These are phyloP conservation scores for Nyctanthes arbortristis DNA, from an alignment of 257 asterid genomes.

Conservation along the genomic window DNA sequence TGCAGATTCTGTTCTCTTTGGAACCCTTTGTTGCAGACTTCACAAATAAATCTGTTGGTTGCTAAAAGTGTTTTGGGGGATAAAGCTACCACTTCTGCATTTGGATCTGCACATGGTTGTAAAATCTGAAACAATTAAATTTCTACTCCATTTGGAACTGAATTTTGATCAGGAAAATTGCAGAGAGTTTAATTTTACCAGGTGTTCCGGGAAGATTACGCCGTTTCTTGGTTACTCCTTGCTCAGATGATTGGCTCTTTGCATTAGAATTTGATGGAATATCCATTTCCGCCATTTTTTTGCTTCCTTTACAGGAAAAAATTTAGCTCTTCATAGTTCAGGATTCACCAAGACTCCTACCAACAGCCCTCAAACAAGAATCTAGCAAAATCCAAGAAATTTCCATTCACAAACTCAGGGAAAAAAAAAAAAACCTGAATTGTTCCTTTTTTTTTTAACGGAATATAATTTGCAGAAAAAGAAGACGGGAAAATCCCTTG, in stretches of 20 bases:
- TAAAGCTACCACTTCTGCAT: slow-evolving; percentile 80
- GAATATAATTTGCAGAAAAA: slow-evolving; percentile 14
- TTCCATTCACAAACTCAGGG: slow-evolving; percentile 14
- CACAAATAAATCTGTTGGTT: slow-evolving; percentile 82
- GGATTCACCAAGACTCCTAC: background rate
- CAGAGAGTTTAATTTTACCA: slow-evolving; percentile 42
- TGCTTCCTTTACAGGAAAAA: background rate
- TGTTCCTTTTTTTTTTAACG: background rate
- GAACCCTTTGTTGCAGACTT: slow-evolving; percentile 89
- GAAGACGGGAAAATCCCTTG: slow-evolving; percentile 3
- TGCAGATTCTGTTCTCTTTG: slow-evolving; percentile 94
- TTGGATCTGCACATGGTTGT: slow-evolving; percentile 96
- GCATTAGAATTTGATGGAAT: slow-evolving; percentile 33
- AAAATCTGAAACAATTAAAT: background rate
- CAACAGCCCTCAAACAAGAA: background rate
- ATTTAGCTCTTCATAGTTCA: slow-evolving; percentile 1
- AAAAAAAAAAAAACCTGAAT: background rate
- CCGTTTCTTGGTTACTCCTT: slow-evolving; percentile 48
- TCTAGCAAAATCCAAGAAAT: background rate
- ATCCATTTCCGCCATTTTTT: slow-evolving; percentile 44
- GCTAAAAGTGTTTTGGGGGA: slow-evolving; percentile 78
- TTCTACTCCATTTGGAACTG: background rate
- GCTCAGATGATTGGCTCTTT: slow-evolving; percentile 30
- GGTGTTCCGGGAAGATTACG: slow-evolving; percentile 98
- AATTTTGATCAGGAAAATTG: too few relatives aligned